Evolutionary conservation across 805 yeast species (phyloP), one percentile per base, ranked within the genome.

Genomic region (Maudiozyma turicensis): DNA sequence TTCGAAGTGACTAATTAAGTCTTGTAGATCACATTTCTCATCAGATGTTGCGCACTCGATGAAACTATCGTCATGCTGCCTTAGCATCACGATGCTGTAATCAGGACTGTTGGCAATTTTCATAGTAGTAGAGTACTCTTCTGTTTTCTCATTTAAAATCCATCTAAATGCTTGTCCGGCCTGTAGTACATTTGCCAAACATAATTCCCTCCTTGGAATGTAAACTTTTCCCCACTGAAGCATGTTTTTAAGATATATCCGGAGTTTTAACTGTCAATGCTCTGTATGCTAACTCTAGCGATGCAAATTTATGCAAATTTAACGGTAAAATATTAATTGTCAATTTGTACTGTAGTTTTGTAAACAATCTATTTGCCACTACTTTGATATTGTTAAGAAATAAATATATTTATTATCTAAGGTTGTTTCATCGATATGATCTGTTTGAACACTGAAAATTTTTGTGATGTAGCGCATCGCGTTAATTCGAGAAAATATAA

Each of bases 1-100:
- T 6, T 60, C 52, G 2, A 90, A 62, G 35, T 83, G 70, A 1
- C 55, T 64, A 5, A 64, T 68, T 8, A 73, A 58, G 1, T 73
- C 69, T 8, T 71, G 69, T 2, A 41, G 30, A 28, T 60, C 58
- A 28, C 62, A 50, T 42, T 43, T 37, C 28, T 53, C 48, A 14
- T 72, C 72, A 6, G 73, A 45, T 46, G 75, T 63, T 48, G 81
- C 57, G 71, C 76, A 89, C 50, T 81, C 75, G 7, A 88, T 62
- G 8, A 59, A 59, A 0, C 68, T 72, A 47, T 77, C 81, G 46
- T 76, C 79, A n/a, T 47, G 44, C 59, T 89, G 96, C 49, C 67
- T 75, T 29, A 91, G 65, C 29, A 87, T 69, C 1, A 90, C 66
- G 6, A 89, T 78, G 47, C 81, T 70, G 52, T 81, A 80, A 13